These are phyloP conservation scores for Backusella macrospora DNA, from an alignment of 192 early-diverging fungal genomes.

Conservation along the genomic window DNA sequence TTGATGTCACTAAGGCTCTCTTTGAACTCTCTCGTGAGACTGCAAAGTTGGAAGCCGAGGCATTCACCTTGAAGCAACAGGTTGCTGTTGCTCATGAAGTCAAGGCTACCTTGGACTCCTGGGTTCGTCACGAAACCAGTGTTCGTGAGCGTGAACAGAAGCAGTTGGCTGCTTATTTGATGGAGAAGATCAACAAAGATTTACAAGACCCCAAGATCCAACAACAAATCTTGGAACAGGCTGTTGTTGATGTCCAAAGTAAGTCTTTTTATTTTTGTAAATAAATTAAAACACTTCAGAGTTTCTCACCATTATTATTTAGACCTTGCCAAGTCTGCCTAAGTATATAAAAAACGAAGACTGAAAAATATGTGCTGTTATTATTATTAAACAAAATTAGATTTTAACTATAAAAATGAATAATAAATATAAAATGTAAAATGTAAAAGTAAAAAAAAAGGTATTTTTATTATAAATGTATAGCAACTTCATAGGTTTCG, in stretches of 20 bases:
- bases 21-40: constrained; percentile 96
- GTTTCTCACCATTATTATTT: background rate
- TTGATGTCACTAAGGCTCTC: constrained; percentile 89
- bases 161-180: constrained; percentile 81
- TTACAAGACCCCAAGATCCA: constrained; percentile 72
- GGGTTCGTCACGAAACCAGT: constrained; percentile 94
- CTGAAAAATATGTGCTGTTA: background rate
- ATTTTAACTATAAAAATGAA: background rate
- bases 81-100: constrained; percentile 78
- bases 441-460: background rate
- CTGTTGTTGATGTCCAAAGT: constrained; percentile 59
- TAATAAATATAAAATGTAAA: constrained; percentile 1
- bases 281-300: too few relatives aligned
- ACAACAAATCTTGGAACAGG: constrained; percentile 60
- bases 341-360: background rate
- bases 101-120: constrained; percentile 89
- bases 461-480: background rate
- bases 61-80: constrained; percentile 94
- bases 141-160: constrained; percentile 95
- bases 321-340: constrained; percentile 26
- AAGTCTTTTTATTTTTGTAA: constrained; percentile 19
- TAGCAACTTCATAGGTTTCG: background rate
- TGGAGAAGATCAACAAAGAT: constrained; percentile 75
- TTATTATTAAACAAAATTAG: background rate
- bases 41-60: constrained; percentile 90